Conservation (phyloP, 1,284 basidiomycete genomes). For the Puccinia coronata region DNA sequence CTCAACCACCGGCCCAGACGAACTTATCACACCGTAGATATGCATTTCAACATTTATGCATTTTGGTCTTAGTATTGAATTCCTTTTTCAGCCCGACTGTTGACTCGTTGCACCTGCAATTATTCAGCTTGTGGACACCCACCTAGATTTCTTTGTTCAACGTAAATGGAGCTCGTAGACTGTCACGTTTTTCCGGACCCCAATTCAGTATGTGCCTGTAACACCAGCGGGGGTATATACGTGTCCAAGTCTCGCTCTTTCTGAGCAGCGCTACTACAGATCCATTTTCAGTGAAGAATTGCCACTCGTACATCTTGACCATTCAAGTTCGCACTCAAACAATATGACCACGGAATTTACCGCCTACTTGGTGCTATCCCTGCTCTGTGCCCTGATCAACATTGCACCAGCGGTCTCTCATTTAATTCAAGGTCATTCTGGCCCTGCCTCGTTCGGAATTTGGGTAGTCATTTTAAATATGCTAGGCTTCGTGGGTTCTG, state of each 20-base stretch:
- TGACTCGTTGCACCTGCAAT: too few species aligned
- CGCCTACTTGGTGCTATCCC: conserved; percentile 21
- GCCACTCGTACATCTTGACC: not conserved
- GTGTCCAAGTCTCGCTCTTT: not conserved
- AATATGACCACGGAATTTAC: conserved; percentile 15
- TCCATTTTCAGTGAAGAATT: not conserved
- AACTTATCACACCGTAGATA: too few species aligned
- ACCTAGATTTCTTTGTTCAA: too few species aligned
- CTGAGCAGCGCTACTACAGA: not conserved
- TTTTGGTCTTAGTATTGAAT: too few species aligned
- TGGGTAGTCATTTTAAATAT: conserved; percentile 38
- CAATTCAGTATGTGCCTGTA: too few species aligned
- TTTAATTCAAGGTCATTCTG: conserved; percentile 40
- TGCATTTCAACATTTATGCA: too few species aligned
- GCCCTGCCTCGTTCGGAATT: conserved; percentile 35
- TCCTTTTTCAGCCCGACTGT: too few species aligned
- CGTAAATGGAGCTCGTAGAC: too few species aligned
- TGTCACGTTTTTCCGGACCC: too few species aligned
- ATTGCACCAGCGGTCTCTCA: conserved; percentile 37
- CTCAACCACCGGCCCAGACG: too few species aligned
- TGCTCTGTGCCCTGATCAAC: conserved; percentile 32
- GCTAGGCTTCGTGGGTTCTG: conserved; percentile 20
- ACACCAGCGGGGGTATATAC: not conserved
- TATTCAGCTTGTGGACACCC: too few species aligned
- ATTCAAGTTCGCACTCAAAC: not conserved